These are phyloP conservation scores for Curvularia lunata DNA, from an alignment of 2,329 filamentous ascomycete genomes.

Conservation along the genomic window DNA sequence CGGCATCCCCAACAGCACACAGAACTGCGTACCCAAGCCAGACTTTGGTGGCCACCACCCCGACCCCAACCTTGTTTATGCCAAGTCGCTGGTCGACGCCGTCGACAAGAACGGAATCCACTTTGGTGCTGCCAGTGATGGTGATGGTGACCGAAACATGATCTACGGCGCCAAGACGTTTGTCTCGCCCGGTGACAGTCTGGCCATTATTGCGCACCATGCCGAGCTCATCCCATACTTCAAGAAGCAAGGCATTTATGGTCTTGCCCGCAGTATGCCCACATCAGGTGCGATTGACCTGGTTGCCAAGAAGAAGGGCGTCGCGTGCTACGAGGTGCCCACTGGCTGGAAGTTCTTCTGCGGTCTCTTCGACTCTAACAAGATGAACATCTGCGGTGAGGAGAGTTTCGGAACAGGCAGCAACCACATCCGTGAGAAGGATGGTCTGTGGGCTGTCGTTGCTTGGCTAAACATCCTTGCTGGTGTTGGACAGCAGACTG, in stretches of 20 bases:
- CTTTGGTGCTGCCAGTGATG: constrained; percentile 95
- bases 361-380: constrained; percentile 94
- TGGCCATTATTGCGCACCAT: constrained; percentile 98
- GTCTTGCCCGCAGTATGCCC: constrained; percentile 95
- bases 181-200: constrained; percentile 94
- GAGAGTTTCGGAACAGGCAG: constrained; percentile 98
- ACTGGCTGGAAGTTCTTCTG: constrained; percentile 99
- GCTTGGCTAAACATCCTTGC: constrained; percentile 99
- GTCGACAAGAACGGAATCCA: constrained; percentile 92
- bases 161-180: constrained; percentile 98
- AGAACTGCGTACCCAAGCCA: constrained; percentile 90
- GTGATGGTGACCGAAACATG: constrained; percentile 99
- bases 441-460: constrained; percentile 95
- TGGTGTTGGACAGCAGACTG: constrained; percentile 82
- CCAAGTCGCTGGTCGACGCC: constrained; percentile 89
- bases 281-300: constrained; percentile 95
- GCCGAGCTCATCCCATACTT: constrained; percentile 97
- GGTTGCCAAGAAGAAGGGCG: constrained; percentile 90
- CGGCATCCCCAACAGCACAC: constrained; percentile 78
- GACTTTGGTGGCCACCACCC: constrained; percentile 98
- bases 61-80: constrained; percentile 97
- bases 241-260: constrained; percentile 94
- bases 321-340: constrained; percentile 93
- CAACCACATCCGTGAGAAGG: constrained; percentile 99
- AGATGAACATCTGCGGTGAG: constrained; percentile 99